Base-by-base conservation (phyloP, 805 yeast species). In the Schizosaccharomyces cryophilus region DNA sequence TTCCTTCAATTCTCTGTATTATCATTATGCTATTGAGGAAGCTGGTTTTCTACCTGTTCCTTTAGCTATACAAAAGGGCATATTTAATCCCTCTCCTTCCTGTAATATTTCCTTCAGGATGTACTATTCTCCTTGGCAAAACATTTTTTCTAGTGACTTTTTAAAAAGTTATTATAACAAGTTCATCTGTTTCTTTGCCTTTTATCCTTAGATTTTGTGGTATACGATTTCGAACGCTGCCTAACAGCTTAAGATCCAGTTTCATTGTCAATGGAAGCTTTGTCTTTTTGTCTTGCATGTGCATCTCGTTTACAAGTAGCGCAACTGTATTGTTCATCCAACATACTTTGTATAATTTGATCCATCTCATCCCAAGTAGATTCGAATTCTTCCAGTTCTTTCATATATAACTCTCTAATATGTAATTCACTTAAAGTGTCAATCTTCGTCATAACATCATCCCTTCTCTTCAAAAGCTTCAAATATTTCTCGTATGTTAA, bases 401-500 rank as follows among this genome's bases (percentile, higher is more conserved):
- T 76, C 62, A 74, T 77, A 98, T 98, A 93, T 62, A 93, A 73
- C 69, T 88, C 96, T 69, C 86, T 87, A 17, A 95, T 87, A 15
- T 85, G 74, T 67, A 80, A 75, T 61, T 78, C 76, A 66, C 87
- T 77, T 65, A 93, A 75, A 0, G 68, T 69, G 56, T 80, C 83
- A 66, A 90, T 76, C 68, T 86, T 93, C 13, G 70, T 74, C 69
- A 87, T 90, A 67, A 83, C 84, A 30, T 75, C 83, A 62, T 81
- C 86, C 64, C 80, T 78, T 69, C 88, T 94, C 61, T 77, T 77
- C 66, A 88, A 73, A 65, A 93, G 74, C 66, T 79, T 82, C 67
- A 87, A 89, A 69, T 89, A 93, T 66, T 93, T 79, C 72, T 93
- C 98, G 62, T 77, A 78, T 0, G 97, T 90, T 68, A 93, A 79